These are phyloP conservation scores for Candida alai DNA, from an alignment of 805 yeast species.

Conservation along the genomic window DNA sequence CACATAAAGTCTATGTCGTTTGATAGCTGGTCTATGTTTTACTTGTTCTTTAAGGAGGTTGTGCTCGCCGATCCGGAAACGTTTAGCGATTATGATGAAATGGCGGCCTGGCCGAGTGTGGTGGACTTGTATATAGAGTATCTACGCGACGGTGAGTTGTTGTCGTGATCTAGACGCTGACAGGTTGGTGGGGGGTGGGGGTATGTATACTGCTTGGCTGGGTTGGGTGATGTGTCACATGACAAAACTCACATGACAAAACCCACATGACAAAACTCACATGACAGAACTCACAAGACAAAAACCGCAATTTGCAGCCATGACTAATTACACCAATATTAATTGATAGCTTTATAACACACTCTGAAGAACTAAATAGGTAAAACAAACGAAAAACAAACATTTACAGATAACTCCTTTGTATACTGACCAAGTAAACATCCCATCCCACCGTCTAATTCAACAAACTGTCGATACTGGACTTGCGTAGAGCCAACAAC, in stretches of 20 bases:
- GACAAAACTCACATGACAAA: too few relatives aligned
- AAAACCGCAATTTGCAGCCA: too few relatives aligned
- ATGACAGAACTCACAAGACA: too few relatives aligned
- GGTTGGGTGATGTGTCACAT: too few relatives aligned
- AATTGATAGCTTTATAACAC: too few relatives aligned
- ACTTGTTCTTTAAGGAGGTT: conserved; percentile 54
- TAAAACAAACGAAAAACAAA: conserved; percentile 3
- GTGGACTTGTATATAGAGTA: conserved; percentile 80
- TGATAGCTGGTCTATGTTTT: conserved; percentile 86
- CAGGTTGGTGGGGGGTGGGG: too few relatives aligned
- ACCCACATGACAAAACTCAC: too few relatives aligned
- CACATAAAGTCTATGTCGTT: conserved; percentile 47
- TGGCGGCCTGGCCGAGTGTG: conserved; percentile 88
- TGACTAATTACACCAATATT: too few relatives aligned
- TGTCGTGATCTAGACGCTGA: too few relatives aligned
- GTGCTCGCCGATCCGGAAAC: conserved; percentile 43
- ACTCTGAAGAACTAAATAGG: too few relatives aligned
- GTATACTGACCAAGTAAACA: conserved; percentile 3
- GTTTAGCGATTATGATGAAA: conserved; percentile 63
- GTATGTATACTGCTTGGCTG: too few relatives aligned
- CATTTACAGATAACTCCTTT: conserved; percentile 3
- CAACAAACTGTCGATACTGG: conserved; percentile 38
- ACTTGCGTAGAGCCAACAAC: conserved; percentile 36
- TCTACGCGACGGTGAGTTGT: conserved; percentile 27
- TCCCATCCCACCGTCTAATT: conserved; percentile 23